Base-by-base conservation (phyloP, 2,329 filamentous ascomycete genomes). In the Phaeosphaeriaceae sp. region DNA sequence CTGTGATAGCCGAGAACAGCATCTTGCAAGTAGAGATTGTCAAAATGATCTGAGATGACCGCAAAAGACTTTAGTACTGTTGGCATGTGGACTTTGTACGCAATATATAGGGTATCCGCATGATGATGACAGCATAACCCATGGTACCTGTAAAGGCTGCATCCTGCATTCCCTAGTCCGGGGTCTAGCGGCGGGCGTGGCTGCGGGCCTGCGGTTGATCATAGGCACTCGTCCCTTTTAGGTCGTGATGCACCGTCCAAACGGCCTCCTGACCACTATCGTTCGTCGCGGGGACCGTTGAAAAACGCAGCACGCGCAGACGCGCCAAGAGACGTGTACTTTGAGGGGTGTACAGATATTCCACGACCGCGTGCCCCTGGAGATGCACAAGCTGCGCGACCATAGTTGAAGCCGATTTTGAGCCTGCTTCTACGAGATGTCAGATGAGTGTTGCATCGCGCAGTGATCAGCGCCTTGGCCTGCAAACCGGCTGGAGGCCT, bases 181-280 rank as follows among this genome's bases (percentile, higher is more conserved):
- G 56, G 54, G 56, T 48, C 53, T 71, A 72, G 69, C 66, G 60
- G 67, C 66, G 67, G 69, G 61, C 46, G 67, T 72, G 68, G 69
- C 71, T 71, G 69, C 53, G 59, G 61, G n/a, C n/a, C 62, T 63
- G 54, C 51, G 51, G 68, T 59, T 61, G 66, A 73, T 72, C 70
- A 65, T 31, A 53, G 51, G 53, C 6, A 25, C 21, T 6, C 36
- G 13, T 40, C 36, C 36, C 36, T 7, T 40, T 13, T 48, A 36
- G 31, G 31, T 17, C 15, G 31, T 11, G 31, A 36, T 36, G 36
- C 15, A 40, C n/a, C 15, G 36, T 40, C 4, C 15, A 5, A 40
- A 40, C 36, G 36, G 15, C 36, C 36, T 40, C 36, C 36, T 40
- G 36, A 40, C 36, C 36, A 40, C 17, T 17, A 13, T n/a, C 15